Evolutionary conservation across 441 rosid species (phyloP).

Genomic region (Francoa sonchifolia): DNA sequence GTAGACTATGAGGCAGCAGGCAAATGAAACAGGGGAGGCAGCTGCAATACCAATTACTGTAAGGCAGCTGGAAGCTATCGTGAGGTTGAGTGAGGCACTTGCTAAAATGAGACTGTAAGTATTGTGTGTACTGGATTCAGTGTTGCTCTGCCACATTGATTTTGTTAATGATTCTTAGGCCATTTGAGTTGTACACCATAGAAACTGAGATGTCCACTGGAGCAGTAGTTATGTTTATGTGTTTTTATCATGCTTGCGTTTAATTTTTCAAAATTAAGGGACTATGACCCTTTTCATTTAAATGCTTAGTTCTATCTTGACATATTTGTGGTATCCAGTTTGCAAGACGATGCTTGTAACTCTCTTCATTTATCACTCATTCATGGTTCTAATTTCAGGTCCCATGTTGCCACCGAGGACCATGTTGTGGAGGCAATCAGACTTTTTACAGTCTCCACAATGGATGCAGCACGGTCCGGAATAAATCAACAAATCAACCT

Average conservation of each 20-base stretch:
- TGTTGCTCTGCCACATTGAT: neutral
- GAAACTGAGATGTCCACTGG: too few relatives aligned
- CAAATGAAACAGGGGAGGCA: constrained; percentile 90
- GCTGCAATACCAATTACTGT: constrained; percentile 87
- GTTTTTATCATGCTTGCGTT: too few relatives aligned
- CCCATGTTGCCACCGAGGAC: constrained; percentile 76
- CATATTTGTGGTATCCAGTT: too few relatives aligned
- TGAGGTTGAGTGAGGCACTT: constrained; percentile 84
- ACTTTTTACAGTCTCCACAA: constrained; percentile 78
- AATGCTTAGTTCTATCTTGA: too few relatives aligned
- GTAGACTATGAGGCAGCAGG: constrained; percentile 89
- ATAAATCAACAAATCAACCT: constrained; percentile 76
- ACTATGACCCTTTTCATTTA: too few relatives aligned
- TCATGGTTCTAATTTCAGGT: constrained; percentile 46
- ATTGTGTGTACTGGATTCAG: constrained; percentile 2
- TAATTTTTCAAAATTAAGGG: too few relatives aligned
- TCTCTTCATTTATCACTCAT: too few relatives aligned
- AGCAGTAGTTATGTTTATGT: too few relatives aligned
- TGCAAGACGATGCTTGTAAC: too few relatives aligned
- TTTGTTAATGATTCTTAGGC: neutral
- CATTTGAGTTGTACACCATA: neutral
- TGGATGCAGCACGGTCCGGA: constrained; percentile 96
- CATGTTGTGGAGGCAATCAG: constrained; percentile 82
- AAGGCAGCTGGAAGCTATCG: constrained; percentile 89
- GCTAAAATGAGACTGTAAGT: constrained; percentile 95